A percentile compares a stretch with the other conserved stretches of the same genome.
phyloP scores from a whole-genome alignment of 1,139 yeast genomes.

The Candida labiduridarum region DNA sequence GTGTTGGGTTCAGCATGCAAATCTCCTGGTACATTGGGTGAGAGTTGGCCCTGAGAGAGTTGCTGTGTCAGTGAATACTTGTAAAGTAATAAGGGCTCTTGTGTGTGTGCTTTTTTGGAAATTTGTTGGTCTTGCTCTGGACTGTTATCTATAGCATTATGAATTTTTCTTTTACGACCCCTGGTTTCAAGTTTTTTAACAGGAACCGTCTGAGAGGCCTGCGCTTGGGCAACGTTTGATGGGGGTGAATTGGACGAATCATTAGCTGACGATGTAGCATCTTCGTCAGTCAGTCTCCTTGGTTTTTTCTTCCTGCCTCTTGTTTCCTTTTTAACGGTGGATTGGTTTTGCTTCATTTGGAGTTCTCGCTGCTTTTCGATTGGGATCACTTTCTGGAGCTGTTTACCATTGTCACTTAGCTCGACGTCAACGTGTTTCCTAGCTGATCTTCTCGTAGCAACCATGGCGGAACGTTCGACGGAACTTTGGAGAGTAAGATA shows the following conservation, averaged over 20 bases:
- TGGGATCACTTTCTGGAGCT: slow-evolving; percentile 12
- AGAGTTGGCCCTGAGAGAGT: not conserved
- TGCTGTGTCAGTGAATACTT: not conserved
- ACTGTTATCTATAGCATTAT: not conserved
- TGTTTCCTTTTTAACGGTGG: slow-evolving; percentile 13
- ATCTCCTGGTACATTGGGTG: not conserved
- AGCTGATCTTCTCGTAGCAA: slow-evolving; percentile 17
- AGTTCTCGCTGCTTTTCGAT: slow-evolving; percentile 8
- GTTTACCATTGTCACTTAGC: slow-evolving; percentile 16
- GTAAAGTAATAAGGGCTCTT: not conserved
- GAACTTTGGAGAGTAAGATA: not conserved
- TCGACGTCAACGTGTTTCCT: slow-evolving; percentile 12
- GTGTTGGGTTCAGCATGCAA: not conserved
- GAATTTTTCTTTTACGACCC: slow-evolving; percentile 16
- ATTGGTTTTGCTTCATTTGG: slow-evolving; percentile 6
- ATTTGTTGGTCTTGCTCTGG: not conserved
- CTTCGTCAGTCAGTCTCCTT: not conserved
- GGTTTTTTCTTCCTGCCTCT: slow-evolving; percentile 14
- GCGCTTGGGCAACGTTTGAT: not conserved
- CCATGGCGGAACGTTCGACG: slow-evolving; percentile 10
- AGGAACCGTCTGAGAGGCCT: not conserved
- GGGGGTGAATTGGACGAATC: not conserved
- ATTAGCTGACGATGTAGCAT: not conserved
- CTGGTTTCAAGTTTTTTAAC: slow-evolving; percentile 14
- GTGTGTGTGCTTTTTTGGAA: not conserved